phyloP scores from a whole-genome alignment of 768 basidiomycete species.

The Tricholoma hemisulphureum region DNA sequence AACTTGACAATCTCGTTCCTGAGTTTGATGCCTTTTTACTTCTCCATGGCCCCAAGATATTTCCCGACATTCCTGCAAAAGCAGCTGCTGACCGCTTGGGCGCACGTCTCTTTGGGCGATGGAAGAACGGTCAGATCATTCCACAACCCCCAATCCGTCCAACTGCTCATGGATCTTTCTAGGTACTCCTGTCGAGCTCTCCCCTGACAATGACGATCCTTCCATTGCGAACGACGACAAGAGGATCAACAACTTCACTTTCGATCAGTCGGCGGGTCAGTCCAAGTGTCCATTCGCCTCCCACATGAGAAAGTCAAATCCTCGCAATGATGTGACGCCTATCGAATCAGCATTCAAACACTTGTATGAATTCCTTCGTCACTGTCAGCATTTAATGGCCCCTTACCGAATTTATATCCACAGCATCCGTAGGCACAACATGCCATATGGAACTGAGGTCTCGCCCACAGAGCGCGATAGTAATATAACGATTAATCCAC shows the following conservation, averaged over 20 bases:
- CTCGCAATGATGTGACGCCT: slow-evolving; percentile 13
- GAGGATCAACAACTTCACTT: slow-evolving; percentile 23
- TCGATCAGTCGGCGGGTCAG: slow-evolving; percentile 12
- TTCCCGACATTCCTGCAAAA: slow-evolving; percentile 4
- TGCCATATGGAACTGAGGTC: slow-evolving; percentile 12
- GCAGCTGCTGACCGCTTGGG: slow-evolving; percentile 9
- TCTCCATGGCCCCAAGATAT: slow-evolving; percentile 4
- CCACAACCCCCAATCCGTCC: background rate
- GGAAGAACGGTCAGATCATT: slow-evolving; percentile 10
- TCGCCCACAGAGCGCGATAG: slow-evolving; percentile 5
- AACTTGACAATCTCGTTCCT: slow-evolving; percentile 14
- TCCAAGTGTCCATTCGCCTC: slow-evolving; percentile 15
- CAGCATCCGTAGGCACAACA: slow-evolving; percentile 10
- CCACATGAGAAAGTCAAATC: slow-evolving; percentile 19
- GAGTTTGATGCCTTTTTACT: slow-evolving; percentile 14
- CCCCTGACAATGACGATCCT: slow-evolving; percentile 11
- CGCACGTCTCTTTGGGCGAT: slow-evolving; percentile 22
- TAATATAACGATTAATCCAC: slow-evolving; percentile 5
- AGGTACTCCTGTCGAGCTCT: slow-evolving; percentile 18
- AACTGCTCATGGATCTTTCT: background rate
- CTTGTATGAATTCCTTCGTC: too few species aligned
- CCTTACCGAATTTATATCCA: background rate
- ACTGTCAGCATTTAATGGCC: background rate
- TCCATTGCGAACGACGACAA: slow-evolving; percentile 9
- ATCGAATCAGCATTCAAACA: slow-evolving; percentile 12